phyloP scores from a whole-genome alignment of 1,284 basidiomycete species.

The Pseudozyma hubeiensis region DNA sequence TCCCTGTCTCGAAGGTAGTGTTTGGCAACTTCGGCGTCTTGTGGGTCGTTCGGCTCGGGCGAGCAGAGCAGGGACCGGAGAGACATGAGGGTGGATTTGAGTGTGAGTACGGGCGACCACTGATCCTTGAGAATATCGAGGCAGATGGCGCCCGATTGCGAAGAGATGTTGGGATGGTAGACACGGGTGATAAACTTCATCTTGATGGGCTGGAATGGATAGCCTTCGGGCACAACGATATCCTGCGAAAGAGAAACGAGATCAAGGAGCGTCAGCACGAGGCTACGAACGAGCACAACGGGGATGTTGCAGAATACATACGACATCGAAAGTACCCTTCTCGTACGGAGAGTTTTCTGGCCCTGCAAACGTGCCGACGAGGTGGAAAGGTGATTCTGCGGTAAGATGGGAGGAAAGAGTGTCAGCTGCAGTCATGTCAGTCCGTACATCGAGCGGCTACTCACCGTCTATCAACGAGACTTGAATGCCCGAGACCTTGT shows the following conservation, averaged over 20 bases:
- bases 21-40: constrained; percentile 93
- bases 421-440: neutral
- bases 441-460: constrained; percentile 1
- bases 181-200: constrained; percentile 81
- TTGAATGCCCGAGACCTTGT: constrained; percentile 84
- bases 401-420: neutral
- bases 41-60: constrained; percentile 95
- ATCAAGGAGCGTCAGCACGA: neutral
- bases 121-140: constrained; percentile 78
- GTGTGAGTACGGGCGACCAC: constrained; percentile 74
- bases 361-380: constrained; percentile 51
- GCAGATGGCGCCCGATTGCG: constrained; percentile 90
- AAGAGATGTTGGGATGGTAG: constrained; percentile 97
- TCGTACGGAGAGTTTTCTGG: constrained; percentile 86
- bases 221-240: constrained; percentile 89
- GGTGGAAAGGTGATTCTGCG: constrained; percentile 49
- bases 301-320: constrained; percentile 70
- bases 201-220: constrained; percentile 97
- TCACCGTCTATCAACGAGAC: constrained; percentile 82
- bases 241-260: constrained; percentile 73
- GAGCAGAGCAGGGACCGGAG: constrained; percentile 94
- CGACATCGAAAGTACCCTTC: constrained; percentile 91
- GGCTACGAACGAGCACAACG: too few species aligned
- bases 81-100: constrained; percentile 96
- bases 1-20: constrained; percentile 89